Base-by-base conservation (phyloP, 2,329 filamentous ascomycete genomes). In the Dothistroma pini region DNA sequence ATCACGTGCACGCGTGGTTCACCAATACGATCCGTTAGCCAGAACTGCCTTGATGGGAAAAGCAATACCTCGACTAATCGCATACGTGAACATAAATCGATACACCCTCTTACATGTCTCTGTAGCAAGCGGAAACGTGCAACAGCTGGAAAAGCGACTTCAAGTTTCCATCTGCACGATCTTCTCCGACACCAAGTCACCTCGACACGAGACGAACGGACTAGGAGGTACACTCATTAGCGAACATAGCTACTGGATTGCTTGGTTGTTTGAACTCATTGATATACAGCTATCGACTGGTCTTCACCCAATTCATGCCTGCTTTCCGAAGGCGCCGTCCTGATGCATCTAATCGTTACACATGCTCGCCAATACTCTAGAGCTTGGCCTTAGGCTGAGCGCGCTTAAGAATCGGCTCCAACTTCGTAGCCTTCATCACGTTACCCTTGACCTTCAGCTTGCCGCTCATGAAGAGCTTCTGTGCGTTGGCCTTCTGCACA, bases 361-460 rank as follows among this genome's bases (percentile, higher is more conserved):
- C 19, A 6, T 16, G 34, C 22, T 22, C 34, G 25, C 47, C 48
- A 61, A 25, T 25, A 31, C 35, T 77, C 81, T 86, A 93, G 79
- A 96, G 80, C 85, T 96, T 96, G 69, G 90, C 85, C 83, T 91
- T 90, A 72, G 80, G 83, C 81, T 91, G 89, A 41, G 90, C 89
- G 83, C 92, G 95, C 84, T 91, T 92, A 67, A 96, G 80, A 72
- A 97, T 89, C 47, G 91, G 90, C 79, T 97, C 92, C 79, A 97
- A 86, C 87, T 96, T 96, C 63, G 93, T 97, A 41, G 95, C 90
- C 86, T 97, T 97, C 93, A 97, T 97, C 63, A 97, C 87, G 76
- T 97, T 92, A 66, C 95, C 95, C 86, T 92, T 96, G 75, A 97
- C 86, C 89, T 97, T 99, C 74, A 99, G 83, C 84, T 96, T 97